Evolutionary conservation across 257 asterid genomes (phyloP).

Genomic region (Solanum neorickii): DNA sequence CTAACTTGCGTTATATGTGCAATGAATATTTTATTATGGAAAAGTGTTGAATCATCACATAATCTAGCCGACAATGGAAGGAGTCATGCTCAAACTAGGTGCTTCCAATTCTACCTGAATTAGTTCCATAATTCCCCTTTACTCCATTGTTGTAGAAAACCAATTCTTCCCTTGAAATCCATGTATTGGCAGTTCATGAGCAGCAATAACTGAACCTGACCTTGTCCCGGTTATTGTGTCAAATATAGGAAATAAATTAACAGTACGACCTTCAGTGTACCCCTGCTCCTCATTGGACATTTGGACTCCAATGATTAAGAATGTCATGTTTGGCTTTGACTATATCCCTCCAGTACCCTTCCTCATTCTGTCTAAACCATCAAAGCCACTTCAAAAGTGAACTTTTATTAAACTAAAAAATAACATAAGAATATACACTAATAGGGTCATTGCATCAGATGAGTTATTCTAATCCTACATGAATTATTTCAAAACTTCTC

Average conservation of each 20-base stretch:
- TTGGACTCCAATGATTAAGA: background rate
- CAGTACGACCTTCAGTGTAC: background rate
- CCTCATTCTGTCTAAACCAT: background rate
- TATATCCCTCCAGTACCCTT: too few species aligned
- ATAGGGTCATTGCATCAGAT: too few species aligned
- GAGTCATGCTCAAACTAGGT: conserved; percentile 26
- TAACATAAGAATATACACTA: too few species aligned
- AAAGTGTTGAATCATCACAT: conserved; percentile 12
- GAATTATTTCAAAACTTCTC: background rate
- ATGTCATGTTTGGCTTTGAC: too few species aligned
- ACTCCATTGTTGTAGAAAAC: conserved; percentile 15
- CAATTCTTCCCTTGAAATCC: conserved; percentile 18
- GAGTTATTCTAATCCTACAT: too few species aligned
- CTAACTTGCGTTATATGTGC: conserved; percentile 23
- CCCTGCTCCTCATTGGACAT: background rate
- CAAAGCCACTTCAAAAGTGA: background rate
- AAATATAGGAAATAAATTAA: conserved; percentile 11
- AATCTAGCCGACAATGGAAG: conserved; percentile 15
- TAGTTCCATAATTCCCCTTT: conserved; percentile 13
- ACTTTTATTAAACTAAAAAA: too few species aligned
- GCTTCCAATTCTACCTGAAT: conserved; percentile 9
- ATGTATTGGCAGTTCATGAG: conserved; percentile 10
- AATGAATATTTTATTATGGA: conserved; percentile 15
- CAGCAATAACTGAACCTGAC: conserved; percentile 16
- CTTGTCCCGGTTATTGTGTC: conserved; percentile 15